Base-by-base conservation (phyloP, 345 rosid species). In the Angophora floribunda region DNA sequence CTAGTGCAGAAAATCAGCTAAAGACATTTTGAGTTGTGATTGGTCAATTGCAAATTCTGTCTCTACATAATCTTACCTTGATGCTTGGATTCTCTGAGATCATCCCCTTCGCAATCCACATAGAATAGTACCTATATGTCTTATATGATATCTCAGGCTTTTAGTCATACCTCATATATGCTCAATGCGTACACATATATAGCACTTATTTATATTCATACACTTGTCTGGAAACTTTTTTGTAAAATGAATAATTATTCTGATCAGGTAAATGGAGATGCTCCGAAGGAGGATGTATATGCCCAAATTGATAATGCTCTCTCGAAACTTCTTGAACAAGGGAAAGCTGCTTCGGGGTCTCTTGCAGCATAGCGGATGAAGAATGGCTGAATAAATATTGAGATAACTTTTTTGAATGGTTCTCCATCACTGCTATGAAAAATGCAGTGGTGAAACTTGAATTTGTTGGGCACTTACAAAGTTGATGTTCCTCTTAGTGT, bases 261-360 rank as follows among this genome's bases (percentile, higher is more conserved):
- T 89, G 47, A 36, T 75, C 93, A 96, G 99, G 95, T 95, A 12
- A 87, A 95, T 57, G 99, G 99, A 90, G 90, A 90, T 87, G 90
- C 91, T 85, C 32, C 94, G 7, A 95, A 95, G 91, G 93, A 93
- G 19, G 93, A 95, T 65, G 99, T 94, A 70, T 95, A 94, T 86
- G 89, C 90, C 36, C 94, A 92, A 87, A 95, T 94, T 32, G 92
- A 94, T 59, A 59, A 53, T 87, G 92, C 93, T 86, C 90, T 96
- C 85, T 87, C 93, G 49, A 92, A 93, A 86, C 89, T 95, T 79
- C 86, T 93, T 59, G 93, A 92, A 87, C 92, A 89, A 61, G 65
- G 90, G 90, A 90, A 90, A 88, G 88, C 89, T 67, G 44, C 92
- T 86, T 89, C 87, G 63, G 91, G 90, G 86, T 91, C 95, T 91